Percentiles rank a stretch among this genome's conserved stretches.
These are phyloP conservation scores for Fusarium sp. DNA, from an alignment of 2,329 filamentous ascomycete genomes.

Conservation along the genomic window DNA sequence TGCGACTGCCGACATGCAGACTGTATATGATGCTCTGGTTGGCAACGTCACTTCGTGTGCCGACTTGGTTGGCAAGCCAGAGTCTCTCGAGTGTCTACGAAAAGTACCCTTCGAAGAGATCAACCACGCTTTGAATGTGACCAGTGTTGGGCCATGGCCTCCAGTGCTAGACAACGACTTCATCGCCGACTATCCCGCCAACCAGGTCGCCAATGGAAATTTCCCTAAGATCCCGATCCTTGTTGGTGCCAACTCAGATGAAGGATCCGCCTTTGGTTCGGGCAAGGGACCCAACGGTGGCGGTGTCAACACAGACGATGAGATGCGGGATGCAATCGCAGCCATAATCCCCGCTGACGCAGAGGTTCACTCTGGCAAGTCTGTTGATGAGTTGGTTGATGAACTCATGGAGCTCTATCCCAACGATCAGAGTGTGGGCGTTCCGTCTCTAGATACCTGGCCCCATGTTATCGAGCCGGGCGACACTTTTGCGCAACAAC, in stretches of 20 bases:
- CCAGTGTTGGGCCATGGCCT: slow-evolving; percentile 22
- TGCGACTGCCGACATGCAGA: slow-evolving; percentile 44
- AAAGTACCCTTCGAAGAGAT: slow-evolving; percentile 46
- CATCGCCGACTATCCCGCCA: slow-evolving; percentile 46
- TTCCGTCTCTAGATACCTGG: slow-evolving; percentile 50
- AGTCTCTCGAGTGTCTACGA: slow-evolving; percentile 46
- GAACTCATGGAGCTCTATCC: slow-evolving; percentile 46
- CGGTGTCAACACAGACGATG: slow-evolving; percentile 45
- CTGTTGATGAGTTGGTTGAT: slow-evolving; percentile 34
- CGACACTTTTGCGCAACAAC: slow-evolving; percentile 36
- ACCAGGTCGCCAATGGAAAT: slow-evolving; percentile 46
- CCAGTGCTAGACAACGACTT: slow-evolving; percentile 54
- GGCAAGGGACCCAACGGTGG: slow-evolving; percentile 32
- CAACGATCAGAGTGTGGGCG: slow-evolving; percentile 49
- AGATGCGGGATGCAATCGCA: slow-evolving; percentile 38
- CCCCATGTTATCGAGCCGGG: slow-evolving; percentile 46
- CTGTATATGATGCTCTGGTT: slow-evolving; percentile 45
- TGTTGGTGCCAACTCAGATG: slow-evolving; percentile 51
- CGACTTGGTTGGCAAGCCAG: slow-evolving; percentile 31
- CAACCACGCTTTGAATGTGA: slow-evolving; percentile 29
- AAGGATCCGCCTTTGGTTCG: slow-evolving; percentile 43
- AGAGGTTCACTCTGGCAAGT: slow-evolving; percentile 37
- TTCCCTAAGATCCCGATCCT: slow-evolving; percentile 53
- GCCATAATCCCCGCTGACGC: slow-evolving; percentile 15
- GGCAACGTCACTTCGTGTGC: slow-evolving; percentile 41